Evolutionary conservation across 2,329 filamentous ascomycete genomes (phyloP).

Genomic region (Venturia aucupariae): DNA sequence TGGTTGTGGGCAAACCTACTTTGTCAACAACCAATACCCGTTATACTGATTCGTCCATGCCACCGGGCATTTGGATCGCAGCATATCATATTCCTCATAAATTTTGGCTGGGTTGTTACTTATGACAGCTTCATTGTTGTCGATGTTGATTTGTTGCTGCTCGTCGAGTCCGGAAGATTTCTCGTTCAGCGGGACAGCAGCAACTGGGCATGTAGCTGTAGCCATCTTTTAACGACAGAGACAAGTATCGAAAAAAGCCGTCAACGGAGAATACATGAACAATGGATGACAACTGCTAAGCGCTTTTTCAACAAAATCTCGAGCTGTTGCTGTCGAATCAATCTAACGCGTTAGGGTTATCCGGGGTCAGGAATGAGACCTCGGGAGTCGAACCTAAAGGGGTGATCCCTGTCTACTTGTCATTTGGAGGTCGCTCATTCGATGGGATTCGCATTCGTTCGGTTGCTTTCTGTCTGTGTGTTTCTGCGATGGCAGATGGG

Average conservation of each 20-base stretch:
- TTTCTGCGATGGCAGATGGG: not conserved
- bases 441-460: not conserved
- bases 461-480: not conserved
- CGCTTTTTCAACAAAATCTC: no score
- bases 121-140: slow-evolving; percentile 8
- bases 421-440: not conserved
- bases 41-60: slow-evolving; percentile 16
- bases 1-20: slow-evolving; percentile 6
- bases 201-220: not conserved
- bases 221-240: not conserved
- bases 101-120: slow-evolving; percentile 14
- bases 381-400: not conserved
- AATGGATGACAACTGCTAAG: no score
- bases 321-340: not conserved
- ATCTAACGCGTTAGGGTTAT: not conserved
- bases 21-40: slow-evolving; percentile 18
- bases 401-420: not conserved
- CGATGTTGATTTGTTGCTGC: slow-evolving; percentile 10
- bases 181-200: not conserved
- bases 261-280: no score
- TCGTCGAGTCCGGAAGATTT: not conserved
- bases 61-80: slow-evolving; percentile 15
- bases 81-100: slow-evolving; percentile 15
- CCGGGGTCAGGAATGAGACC: not conserved
- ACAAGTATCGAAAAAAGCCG: no score